A percentile compares a stretch with the other conserved stretches of the same genome.
phyloP scores from a whole-genome alignment of 2,329 filamentous ascomycete genomes.

The Trichoderma gracile region DNA sequence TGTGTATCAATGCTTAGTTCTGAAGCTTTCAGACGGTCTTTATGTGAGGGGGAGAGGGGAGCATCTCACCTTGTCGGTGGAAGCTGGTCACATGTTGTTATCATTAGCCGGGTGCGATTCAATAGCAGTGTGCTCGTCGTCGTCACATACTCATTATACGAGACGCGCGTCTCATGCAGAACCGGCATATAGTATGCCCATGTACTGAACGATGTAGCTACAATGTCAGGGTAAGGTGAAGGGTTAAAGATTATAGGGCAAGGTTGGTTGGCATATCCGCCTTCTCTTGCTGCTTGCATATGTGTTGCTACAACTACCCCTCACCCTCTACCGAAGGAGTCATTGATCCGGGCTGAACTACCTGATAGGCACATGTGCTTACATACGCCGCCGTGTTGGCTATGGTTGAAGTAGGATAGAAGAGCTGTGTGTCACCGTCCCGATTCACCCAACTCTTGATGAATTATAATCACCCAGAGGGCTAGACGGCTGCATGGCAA shows the following conservation, averaged over 20 bases:
- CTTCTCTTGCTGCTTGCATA: background rate
- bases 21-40: too few relatives aligned
- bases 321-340: background rate
- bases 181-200: background rate
- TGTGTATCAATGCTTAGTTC: background rate
- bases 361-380: too few relatives aligned
- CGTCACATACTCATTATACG: background rate
- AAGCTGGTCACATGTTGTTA: background rate
- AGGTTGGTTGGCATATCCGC: background rate
- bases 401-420: too few relatives aligned
- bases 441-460: too few relatives aligned
- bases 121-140: too few relatives aligned
- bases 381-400: too few relatives aligned
- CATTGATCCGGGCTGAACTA: background rate
- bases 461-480: too few relatives aligned
- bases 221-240: background rate
- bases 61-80: slow-evolving; percentile 11
- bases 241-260: background rate
- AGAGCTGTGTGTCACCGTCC: too few relatives aligned
- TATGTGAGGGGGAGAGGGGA: background rate
- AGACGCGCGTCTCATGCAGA: background rate
- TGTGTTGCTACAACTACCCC: background rate
- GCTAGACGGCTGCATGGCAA: too few relatives aligned
- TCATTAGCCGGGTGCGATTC: background rate
- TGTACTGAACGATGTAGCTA: background rate